Conservation (phyloP, 2,329 filamentous ascomycete genomes). For the Hymenotorrendiella dingleyae region DNA sequence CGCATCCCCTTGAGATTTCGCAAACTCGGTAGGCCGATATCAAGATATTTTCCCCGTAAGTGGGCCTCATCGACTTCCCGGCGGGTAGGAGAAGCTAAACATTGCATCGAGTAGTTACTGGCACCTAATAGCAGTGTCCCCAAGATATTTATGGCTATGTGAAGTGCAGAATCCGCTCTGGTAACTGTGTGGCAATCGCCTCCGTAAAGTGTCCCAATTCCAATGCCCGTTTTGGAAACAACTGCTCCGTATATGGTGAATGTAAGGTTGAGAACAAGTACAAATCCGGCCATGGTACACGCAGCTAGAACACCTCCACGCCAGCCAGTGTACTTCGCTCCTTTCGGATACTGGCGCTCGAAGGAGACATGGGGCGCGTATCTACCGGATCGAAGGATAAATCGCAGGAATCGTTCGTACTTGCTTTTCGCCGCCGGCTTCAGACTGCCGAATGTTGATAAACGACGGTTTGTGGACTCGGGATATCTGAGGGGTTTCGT, state of each 20-base stretch:
- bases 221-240: constrained; percentile 5
- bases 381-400: constrained; percentile 14
- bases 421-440: constrained; percentile 6
- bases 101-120: constrained; percentile 43
- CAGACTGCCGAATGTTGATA: neutral
- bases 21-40: constrained; percentile 39
- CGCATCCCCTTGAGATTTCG: constrained; percentile 31
- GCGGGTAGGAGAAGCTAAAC: constrained; percentile 43
- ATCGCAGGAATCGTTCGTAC: constrained; percentile 10
- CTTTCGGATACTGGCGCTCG: constrained; percentile 4
- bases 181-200: constrained; percentile 14
- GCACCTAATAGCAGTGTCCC: constrained; percentile 40
- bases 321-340: constrained; percentile 11
- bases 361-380: constrained; percentile 16
- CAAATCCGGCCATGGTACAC: constrained; percentile 5
- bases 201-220: constrained; percentile 13
- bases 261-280: constrained; percentile 14
- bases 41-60: constrained; percentile 34
- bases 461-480: too few relatives aligned
- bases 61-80: constrained; percentile 44
- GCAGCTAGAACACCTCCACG: constrained; percentile 13
- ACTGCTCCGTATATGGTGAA: constrained; percentile 18
- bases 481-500: too few relatives aligned
- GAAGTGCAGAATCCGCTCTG: constrained; percentile 26
- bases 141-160: constrained; percentile 43